A percentile compares a stretch with the other conserved stretches of the same genome.
Conservation (phyloP, 345 rosid genomes). For the Noccaea caerulescens region DNA sequence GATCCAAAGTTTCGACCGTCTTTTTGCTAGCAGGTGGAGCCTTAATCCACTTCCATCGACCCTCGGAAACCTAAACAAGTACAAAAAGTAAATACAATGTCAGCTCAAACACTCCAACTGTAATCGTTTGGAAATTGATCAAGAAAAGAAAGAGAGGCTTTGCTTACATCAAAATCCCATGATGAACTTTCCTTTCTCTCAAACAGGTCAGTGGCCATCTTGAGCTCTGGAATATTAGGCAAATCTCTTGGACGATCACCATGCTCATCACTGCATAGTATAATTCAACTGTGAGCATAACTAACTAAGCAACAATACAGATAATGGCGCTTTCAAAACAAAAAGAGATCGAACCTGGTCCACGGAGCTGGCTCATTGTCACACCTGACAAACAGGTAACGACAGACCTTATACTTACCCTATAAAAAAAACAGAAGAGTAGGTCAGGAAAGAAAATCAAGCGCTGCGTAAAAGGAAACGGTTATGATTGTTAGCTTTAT, state of each 20-base stretch:
- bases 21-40: slow-evolving; percentile 59
- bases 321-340: neutral
- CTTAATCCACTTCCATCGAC: slow-evolving; percentile 65
- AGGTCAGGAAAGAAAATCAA: neutral
- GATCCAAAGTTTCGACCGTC: slow-evolving; percentile 19
- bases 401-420: slow-evolving; percentile 63
- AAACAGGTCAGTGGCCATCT: slow-evolving; percentile 51
- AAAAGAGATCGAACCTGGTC: slow-evolving; percentile 59
- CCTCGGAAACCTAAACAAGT: slow-evolving; percentile 47
- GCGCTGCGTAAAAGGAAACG: neutral
- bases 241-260: slow-evolving; percentile 73
- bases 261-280: slow-evolving; percentile 55
- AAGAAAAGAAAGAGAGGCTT: neutral
- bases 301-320: neutral
- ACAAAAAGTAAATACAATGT: neutral
- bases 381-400: slow-evolving; percentile 80
- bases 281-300: neutral
- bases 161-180: slow-evolving; percentile 72
- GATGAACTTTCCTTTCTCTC: slow-evolving; percentile 62
- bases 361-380: slow-evolving; percentile 79
- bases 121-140: neutral
- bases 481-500: neutral
- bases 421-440: slow-evolving; percentile 26
- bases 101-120: neutral
- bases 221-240: slow-evolving; percentile 57